These are phyloP conservation scores for Saccharomycopsis sp. DNA, from an alignment of 805 yeast species.

Conservation along the genomic window DNA sequence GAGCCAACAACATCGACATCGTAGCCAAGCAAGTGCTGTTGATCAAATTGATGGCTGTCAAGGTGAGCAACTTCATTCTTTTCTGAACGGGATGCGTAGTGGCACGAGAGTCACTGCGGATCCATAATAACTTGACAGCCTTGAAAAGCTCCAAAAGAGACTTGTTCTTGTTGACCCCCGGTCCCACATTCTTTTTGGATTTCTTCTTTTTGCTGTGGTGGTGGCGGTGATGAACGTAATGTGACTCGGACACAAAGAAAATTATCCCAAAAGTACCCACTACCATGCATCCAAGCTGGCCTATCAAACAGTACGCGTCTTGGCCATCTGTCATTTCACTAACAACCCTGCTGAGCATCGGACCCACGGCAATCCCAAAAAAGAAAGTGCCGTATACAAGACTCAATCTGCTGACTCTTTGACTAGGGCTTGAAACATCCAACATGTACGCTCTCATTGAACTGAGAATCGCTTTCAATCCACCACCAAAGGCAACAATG, in stretches of 20 bases:
- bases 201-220: too few relatives aligned
- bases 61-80: constrained; percentile 38
- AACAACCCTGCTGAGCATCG: constrained; percentile 28
- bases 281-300: constrained; percentile 26
- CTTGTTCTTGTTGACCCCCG: too few relatives aligned
- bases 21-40: constrained; percentile 34
- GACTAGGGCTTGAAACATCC: constrained; percentile 58
- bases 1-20: constrained; percentile 33
- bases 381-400: constrained; percentile 49
- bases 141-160: constrained; percentile 26
- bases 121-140: constrained; percentile 49
- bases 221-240: constrained; percentile 15
- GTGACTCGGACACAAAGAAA: constrained; percentile 49
- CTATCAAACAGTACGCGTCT: constrained; percentile 27
- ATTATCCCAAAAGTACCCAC: constrained; percentile 30
- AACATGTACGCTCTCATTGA: constrained; percentile 61
- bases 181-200: too few relatives aligned
- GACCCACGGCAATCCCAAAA: constrained; percentile 57
- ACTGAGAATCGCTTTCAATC: constrained; percentile 45
- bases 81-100: constrained; percentile 33
- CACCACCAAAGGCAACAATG: constrained; percentile 53
- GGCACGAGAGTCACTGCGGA: constrained; percentile 21
- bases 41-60: constrained; percentile 41
- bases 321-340: constrained; percentile 24
- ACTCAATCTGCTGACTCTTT: constrained; percentile 52